These are phyloP conservation scores for Lignosus rhinocerotis DNA, from an alignment of 1,284 basidiomycete species.

Conservation along the genomic window DNA sequence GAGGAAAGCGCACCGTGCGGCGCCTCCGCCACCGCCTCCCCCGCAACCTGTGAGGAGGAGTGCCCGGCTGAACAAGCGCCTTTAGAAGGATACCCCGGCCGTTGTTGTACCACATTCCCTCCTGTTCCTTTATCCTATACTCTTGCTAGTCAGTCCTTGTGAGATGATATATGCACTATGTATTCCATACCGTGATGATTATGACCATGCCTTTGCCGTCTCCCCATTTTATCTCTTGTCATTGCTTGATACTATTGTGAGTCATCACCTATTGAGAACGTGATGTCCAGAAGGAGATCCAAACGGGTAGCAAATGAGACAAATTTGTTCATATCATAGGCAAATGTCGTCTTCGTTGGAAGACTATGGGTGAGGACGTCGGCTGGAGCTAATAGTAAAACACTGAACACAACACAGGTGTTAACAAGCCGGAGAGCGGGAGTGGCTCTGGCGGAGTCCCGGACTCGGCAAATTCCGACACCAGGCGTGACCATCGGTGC, in stretches of 20 bases:
- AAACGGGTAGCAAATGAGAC: too few relatives aligned
- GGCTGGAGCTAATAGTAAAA: too few relatives aligned
- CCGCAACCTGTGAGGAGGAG: neutral
- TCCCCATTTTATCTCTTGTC: neutral
- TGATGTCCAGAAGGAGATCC: neutral
- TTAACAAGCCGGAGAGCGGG: too few relatives aligned
- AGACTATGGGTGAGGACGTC: too few relatives aligned
- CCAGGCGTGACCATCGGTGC: too few relatives aligned
- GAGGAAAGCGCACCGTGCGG: neutral
- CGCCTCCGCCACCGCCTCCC: neutral
- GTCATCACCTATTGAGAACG: neutral
- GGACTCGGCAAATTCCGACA: slow-evolving; percentile 1
- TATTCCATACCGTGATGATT: neutral
- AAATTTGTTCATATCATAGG: too few relatives aligned
- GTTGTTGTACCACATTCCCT: neutral
- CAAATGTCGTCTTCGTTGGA: too few relatives aligned
- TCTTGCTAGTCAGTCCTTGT: neutral
- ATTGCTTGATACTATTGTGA: neutral
- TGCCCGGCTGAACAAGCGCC: neutral
- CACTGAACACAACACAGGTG: too few relatives aligned
- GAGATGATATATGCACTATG: neutral
- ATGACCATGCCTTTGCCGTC: neutral
- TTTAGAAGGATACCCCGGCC: neutral
- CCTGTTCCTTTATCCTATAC: neutral
- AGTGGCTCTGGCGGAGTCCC: neutral